Base-by-base conservation (phyloP, 768 basidiomycete species). In the Boletus sensibilis region DNA sequence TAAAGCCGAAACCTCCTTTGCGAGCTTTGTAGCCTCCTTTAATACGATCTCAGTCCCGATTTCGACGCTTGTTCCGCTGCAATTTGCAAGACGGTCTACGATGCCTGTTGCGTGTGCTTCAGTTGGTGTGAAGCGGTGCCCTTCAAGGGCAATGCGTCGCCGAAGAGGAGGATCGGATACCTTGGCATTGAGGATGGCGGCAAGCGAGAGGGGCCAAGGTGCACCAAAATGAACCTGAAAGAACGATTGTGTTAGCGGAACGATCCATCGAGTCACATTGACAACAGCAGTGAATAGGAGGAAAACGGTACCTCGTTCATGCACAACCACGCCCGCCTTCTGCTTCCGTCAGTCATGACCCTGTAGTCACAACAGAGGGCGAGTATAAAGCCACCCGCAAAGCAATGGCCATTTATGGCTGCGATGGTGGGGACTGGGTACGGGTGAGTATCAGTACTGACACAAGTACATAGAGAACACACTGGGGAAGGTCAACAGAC, bases 311-410 rank as follows among this genome's bases (percentile, higher is more conserved):
- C 88, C 76, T 96, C 94, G 67, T 96, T 98, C 94, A 97, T 96
- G 68, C 87, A 91, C 50, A 91, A 73, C 88, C 92, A 94, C 1
- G 88, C 87, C 65, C 86, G 85, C 31, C 86, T 86, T 62, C 79
- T 82, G 64, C 77, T 85, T 16, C 88, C 93, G 61, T 90, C 86
- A 14, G 85, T 90, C 86, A 95, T 94, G 53, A 96, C 79, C 39
- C 94, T 83, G 73, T 91, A 94, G 71, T 97, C 94, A 68, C 92
- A 95, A 4, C 80, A 81, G 47, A 97, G 72, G 3, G 92, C 81
- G 14, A 95, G 74, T 71, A 92, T 84, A 66, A 92, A 82, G 14
- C 84, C 93, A 12, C 80, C 94, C 5, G 93, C 95, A 71, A 89
- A 96, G 60, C 86, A 88, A 66, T 94, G 92, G 0, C 90, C 90